Percentiles rank a stretch among this genome's conserved stretches.
phyloP scores from a whole-genome alignment of 768 basidiomycete genomes.

The Albatrellus ellisii region DNA sequence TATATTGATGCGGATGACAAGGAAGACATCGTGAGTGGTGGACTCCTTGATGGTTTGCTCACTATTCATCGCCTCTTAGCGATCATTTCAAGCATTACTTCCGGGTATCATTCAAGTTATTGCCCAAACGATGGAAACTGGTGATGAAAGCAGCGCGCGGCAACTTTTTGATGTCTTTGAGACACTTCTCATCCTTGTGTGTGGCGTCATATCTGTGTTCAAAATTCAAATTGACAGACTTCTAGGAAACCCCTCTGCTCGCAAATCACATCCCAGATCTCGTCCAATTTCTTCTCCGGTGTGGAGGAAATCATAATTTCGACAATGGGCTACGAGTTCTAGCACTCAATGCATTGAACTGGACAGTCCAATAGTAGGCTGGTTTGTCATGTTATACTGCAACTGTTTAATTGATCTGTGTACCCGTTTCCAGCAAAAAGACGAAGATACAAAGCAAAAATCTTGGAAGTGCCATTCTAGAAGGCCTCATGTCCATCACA shows the following conservation, averaged over 20 bases:
- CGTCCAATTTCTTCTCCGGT: slow-evolving; percentile 75
- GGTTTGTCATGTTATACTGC: neutral
- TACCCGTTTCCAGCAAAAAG: slow-evolving; percentile 64
- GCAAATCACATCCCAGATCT: slow-evolving; percentile 80
- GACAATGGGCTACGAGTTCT: slow-evolving; percentile 78
- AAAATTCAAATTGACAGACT: slow-evolving; percentile 5
- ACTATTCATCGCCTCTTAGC: slow-evolving; percentile 27
- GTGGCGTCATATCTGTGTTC: slow-evolving; percentile 15
- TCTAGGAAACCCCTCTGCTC: slow-evolving; percentile 86
- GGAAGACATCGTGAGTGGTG: slow-evolving; percentile 56
- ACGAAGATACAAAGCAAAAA: slow-evolving; percentile 81
- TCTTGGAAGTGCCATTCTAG: slow-evolving; percentile 75
- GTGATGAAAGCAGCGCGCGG: slow-evolving; percentile 72
- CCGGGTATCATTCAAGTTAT: slow-evolving; percentile 85
- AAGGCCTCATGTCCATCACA: slow-evolving; percentile 87
- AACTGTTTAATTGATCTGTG: slow-evolving; percentile 5
- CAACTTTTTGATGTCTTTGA: slow-evolving; percentile 94
- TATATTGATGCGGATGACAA: slow-evolving; percentile 87
- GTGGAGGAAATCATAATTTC: slow-evolving; percentile 65
- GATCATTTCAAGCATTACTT: slow-evolving; percentile 77
- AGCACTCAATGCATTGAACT: slow-evolving; percentile 85
- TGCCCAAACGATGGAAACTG: slow-evolving; percentile 64
- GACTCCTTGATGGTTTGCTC: neutral
- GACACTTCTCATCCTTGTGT: slow-evolving; percentile 82
- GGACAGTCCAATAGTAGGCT: slow-evolving; percentile 91